These are phyloP conservation scores for Lyophyllum atratum DNA, from an alignment of 768 basidiomycete genomes.

Conservation along the genomic window DNA sequence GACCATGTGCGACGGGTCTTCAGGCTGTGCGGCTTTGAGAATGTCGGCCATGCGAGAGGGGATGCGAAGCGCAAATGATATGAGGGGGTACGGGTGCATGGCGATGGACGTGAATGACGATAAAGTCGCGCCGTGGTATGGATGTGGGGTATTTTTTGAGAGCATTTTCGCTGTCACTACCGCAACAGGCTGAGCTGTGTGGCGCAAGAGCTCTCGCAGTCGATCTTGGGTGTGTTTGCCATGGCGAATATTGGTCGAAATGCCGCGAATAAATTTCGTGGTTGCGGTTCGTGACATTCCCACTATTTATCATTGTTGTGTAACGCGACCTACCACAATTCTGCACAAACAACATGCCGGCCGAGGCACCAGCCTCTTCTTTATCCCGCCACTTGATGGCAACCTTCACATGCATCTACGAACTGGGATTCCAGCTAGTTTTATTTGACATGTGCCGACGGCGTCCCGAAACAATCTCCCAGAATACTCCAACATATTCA, in stretches of 20 bases:
- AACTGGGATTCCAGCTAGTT: neutral
- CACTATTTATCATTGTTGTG: slow-evolving; percentile 7
- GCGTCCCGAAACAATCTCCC: neutral
- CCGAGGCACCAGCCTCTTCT: neutral
- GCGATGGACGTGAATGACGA: slow-evolving; percentile 93
- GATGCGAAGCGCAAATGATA: slow-evolving; percentile 87
- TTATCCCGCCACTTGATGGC: neutral
- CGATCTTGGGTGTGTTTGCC: slow-evolving; percentile 17
- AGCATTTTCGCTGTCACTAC: slow-evolving; percentile 77
- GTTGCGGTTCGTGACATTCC: slow-evolving; percentile 12
- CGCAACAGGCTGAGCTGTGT: slow-evolving; percentile 83
- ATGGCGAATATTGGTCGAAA: slow-evolving; percentile 14
- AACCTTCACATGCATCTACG: neutral
- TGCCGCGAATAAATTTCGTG: slow-evolving; percentile 14
- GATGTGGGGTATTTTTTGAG: slow-evolving; percentile 14
- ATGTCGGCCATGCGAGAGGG: slow-evolving; percentile 85
- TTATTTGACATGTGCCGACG: neutral
- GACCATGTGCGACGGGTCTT: slow-evolving; percentile 56
- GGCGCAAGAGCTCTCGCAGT: slow-evolving; percentile 65
- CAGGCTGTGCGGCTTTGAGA: slow-evolving; percentile 34
- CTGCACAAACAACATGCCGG: neutral
- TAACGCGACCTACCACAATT: neutral
- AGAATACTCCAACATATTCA: neutral
- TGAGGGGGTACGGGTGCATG: slow-evolving; percentile 83
- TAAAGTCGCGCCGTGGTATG: slow-evolving; percentile 87